A percentile compares a stretch with the other conserved stretches of the same genome.
These are phyloP conservation scores for Leptographium wingfieldii DNA, from an alignment of 2,329 filamentous ascomycete genomes.

Conservation along the genomic window DNA sequence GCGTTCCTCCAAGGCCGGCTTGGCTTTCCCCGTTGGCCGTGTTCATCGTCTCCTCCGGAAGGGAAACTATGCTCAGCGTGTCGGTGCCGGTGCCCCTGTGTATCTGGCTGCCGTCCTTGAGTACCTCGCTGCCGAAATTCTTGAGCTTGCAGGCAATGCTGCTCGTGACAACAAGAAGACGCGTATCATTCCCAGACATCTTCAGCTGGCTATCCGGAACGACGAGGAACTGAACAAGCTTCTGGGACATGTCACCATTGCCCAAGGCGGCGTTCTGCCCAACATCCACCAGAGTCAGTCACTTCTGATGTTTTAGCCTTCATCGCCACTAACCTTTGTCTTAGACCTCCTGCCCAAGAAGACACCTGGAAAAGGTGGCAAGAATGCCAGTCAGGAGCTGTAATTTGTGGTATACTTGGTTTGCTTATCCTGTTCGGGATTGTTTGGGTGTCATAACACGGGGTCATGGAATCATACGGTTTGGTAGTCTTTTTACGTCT, in stretches of 20 bases:
- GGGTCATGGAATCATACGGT: slow-evolving; percentile 62
- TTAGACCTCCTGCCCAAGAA: slow-evolving; percentile 98
- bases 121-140: slow-evolving; percentile 96
- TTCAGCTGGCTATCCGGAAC: slow-evolving; percentile 98
- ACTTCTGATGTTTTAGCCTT: neutral
- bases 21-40: slow-evolving; percentile 97
- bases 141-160: slow-evolving; percentile 96
- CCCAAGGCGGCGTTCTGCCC: slow-evolving; percentile 93
- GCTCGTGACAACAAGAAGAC: slow-evolving; percentile 99
- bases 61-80: slow-evolving; percentile 98
- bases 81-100: slow-evolving; percentile 94
- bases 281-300: slow-evolving; percentile 97
- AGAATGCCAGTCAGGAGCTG: slow-evolving; percentile 88
- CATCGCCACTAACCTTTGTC: slow-evolving; percentile 13
- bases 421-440: slow-evolving; percentile 46
- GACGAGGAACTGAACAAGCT: slow-evolving; percentile 99
- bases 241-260: slow-evolving; percentile 93
- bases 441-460: slow-evolving; percentile 69
- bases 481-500: slow-evolving; percentile 51
- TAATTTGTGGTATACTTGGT: slow-evolving; percentile 45
- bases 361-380: slow-evolving; percentile 77
- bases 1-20: slow-evolving; percentile 97
- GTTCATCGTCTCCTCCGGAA: slow-evolving; percentile 99
- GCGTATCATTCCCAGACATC: slow-evolving; percentile 97
- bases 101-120: slow-evolving; percentile 96